phyloP scores from a whole-genome alignment of 73 alveolate species.

The Paramecium biaurelia region DNA sequence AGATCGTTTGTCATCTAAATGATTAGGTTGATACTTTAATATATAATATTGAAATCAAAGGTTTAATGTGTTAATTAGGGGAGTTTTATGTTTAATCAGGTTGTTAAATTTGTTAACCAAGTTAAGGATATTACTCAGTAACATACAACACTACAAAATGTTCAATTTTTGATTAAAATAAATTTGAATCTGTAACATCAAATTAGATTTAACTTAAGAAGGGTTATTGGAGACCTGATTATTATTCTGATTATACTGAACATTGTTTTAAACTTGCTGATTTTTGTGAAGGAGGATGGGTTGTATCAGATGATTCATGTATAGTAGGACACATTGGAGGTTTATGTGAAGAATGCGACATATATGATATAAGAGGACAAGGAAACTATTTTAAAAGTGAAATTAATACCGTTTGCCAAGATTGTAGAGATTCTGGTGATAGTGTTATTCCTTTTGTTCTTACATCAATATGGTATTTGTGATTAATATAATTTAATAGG shows the following conservation, averaged over 20 bases:
- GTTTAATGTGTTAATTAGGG: background rate
- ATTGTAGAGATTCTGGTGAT: background rate
- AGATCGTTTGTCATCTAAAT: background rate
- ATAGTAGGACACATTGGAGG: constrained; percentile 30
- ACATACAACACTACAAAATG: background rate
- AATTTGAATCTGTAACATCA: background rate
- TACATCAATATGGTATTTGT: background rate
- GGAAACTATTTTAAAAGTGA: background rate
- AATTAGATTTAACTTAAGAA: background rate
- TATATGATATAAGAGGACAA: background rate
- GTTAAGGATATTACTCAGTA: background rate
- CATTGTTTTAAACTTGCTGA: background rate
- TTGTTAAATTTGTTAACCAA: background rate
- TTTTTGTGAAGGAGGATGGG: constrained; percentile 42
- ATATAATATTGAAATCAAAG: background rate
- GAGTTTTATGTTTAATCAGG: background rate
- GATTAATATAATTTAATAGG: background rate
- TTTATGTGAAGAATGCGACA: background rate
- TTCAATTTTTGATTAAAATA: background rate
- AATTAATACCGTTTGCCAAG: background rate
- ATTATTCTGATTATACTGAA: background rate
- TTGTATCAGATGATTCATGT: background rate
- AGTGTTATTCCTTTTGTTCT: background rate
- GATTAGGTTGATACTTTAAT: background rate
- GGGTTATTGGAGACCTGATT: background rate